These are phyloP conservation scores for Fusarium vanettenii DNA, from an alignment of 2,329 filamentous ascomycete genomes.

Conservation along the genomic window DNA sequence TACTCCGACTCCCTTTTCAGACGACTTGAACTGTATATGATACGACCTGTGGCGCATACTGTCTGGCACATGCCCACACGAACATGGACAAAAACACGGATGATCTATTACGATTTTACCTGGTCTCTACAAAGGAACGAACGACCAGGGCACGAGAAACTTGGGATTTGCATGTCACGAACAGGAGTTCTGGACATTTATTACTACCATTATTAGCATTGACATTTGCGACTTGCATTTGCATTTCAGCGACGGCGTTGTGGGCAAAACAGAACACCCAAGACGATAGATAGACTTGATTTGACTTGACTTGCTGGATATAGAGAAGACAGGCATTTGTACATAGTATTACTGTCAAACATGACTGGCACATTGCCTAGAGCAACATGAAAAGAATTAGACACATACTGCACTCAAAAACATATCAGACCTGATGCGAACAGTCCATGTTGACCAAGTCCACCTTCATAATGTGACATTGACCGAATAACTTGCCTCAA, in stretches of 20 bases:
- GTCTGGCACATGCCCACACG: slow-evolving; percentile 2
- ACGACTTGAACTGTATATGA: slow-evolving; percentile 20
- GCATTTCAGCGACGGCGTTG: slow-evolving; percentile 32
- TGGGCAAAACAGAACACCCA: slow-evolving; percentile 1
- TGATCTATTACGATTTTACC: not conserved
- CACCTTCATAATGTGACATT: too few relatives aligned
- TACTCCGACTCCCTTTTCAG: not conserved
- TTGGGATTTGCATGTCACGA: slow-evolving; percentile 11
- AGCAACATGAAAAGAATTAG: not conserved
- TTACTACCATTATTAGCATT: slow-evolving; percentile 6
- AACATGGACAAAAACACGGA: not conserved
- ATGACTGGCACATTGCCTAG: not conserved
- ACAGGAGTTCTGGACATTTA: slow-evolving; percentile 20
- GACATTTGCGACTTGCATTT: slow-evolving; percentile 6
- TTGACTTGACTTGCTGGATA: not conserved
- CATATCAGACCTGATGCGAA: not conserved
- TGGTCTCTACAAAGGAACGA: not conserved
- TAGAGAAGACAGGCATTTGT: slow-evolving; percentile 11
- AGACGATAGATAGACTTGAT: slow-evolving; percentile 7
- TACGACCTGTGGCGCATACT: not conserved
- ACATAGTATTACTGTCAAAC: slow-evolving; percentile 8
- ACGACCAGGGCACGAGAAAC: slow-evolving; percentile 12
- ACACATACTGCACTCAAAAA: not conserved
- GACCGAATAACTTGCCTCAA: not conserved
- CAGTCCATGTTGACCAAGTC: not conserved